Percentiles rank a stretch among this genome's conserved stretches.
phyloP scores from a whole-genome alignment of 2,329 filamentous ascomycete genomes.

The Penicillium polonicum region DNA sequence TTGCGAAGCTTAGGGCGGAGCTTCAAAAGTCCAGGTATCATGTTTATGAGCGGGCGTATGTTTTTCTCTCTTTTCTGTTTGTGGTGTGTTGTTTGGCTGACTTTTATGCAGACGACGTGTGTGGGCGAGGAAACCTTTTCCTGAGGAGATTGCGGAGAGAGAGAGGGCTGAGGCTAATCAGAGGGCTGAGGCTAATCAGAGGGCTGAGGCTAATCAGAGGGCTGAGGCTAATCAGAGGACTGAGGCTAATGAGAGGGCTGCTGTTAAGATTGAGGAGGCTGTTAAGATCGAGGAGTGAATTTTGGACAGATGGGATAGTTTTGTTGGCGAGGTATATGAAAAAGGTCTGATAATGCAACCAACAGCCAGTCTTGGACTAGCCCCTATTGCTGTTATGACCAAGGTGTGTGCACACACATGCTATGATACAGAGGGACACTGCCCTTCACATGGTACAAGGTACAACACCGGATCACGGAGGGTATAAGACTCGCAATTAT shows the following conservation, averaged over 20 bases:
- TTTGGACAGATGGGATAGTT: background rate
- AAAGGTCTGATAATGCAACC: background rate
- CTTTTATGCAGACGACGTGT: conserved; percentile 15
- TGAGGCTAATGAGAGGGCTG: background rate
- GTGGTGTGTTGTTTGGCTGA: background rate
- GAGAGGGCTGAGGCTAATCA: background rate
- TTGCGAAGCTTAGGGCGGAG: conserved; percentile 21
- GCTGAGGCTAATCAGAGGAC: background rate
- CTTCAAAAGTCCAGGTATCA: conserved; percentile 21
- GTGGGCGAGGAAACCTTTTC: conserved; percentile 14
- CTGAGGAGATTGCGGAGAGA: background rate
- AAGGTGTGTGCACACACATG: background rate
- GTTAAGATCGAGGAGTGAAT: conserved; percentile 2
- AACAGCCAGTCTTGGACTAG: background rate
- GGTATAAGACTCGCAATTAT: background rate
- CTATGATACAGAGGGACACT: too few species aligned
- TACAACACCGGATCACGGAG: background rate
- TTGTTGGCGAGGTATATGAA: background rate
- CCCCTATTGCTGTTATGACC: background rate
- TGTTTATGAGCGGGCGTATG: conserved; percentile 22
- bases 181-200: background rate
- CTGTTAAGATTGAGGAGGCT: background rate
- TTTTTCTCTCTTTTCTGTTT: background rate
- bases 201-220: background rate
- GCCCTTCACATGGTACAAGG: too few species aligned